Base-by-base conservation (phyloP, 192 early-diverging fungal genomes). In the Coemansia reversa region DNA sequence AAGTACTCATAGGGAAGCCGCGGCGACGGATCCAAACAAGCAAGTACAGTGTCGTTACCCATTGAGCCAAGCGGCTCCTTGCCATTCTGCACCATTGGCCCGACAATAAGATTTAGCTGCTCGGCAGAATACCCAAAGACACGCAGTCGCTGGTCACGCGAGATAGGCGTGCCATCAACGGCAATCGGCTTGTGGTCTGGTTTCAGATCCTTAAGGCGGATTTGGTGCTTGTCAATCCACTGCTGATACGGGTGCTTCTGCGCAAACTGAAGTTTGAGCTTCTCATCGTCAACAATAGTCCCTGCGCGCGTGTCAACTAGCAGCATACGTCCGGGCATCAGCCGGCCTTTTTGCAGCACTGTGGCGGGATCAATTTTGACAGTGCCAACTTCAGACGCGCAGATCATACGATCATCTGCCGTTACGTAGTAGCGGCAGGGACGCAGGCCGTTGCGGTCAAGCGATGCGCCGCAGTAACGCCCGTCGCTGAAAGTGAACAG, bases 351-450 rank as follows among this genome's bases (percentile, higher is more conserved):
- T 58, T 86, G 76, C 25, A 91, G 81, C 32, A 98, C 82, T 11
- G 75, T 85, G 58, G 87, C 91, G 18, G 93, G 90, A 14, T 88
- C 91, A 63, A 96, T 86, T 53, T 83, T 74, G 55, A 96, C 86
- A 11, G 95, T 93, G 51, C 97, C 97, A 19, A 97, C 97, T 73
- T 98, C 97, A 14, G 92, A 94, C 23, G 95, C 97, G 69, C 94
- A 96, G 70, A 98, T 94, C 95, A 98, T 98, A 33, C 92, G 84
- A 74, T 94, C 94, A 58, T 91, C 89, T 28, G 84, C 79, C 8
- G 94, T 97, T 58, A 95, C 84, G 77, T 97, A 97, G 88, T 91
- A 97, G 67, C 97, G 92, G 75, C 95, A 97, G n/a, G 97, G 97
- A 54, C 95, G 89, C 47, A 98, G 82, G 60, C 97, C 97, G 69